Evolutionary conservation across 805 yeast genomes (phyloP).

Genomic region (Yueomyces sinensis): DNA sequence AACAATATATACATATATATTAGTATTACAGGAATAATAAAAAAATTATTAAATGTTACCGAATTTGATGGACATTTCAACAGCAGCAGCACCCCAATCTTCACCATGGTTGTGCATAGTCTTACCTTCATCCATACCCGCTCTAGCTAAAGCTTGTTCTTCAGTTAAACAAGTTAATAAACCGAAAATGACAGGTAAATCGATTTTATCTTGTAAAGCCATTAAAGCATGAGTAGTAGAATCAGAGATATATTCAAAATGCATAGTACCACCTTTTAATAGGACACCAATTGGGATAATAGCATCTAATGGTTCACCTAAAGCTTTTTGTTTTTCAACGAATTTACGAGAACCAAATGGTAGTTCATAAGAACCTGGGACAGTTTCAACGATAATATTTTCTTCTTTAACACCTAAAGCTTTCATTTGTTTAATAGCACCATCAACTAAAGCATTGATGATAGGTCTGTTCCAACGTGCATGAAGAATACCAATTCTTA

Average conservation of each 20-base stretch:
- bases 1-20: no score
- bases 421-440: slow-evolving; percentile 49
- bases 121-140: slow-evolving; percentile 61
- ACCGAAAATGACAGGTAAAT: slow-evolving; percentile 83
- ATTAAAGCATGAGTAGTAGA: slow-evolving; percentile 75
- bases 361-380: slow-evolving; percentile 91
- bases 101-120: slow-evolving; percentile 87
- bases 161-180: slow-evolving; percentile 87
- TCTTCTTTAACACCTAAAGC: slow-evolving; percentile 60
- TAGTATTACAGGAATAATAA: no score
- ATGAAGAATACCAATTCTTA: slow-evolving; percentile 77
- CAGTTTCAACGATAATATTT: slow-evolving; percentile 70
- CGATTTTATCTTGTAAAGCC: slow-evolving; percentile 57
- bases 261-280: slow-evolving; percentile 96
- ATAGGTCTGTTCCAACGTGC: slow-evolving; percentile 88
- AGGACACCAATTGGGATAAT: slow-evolving; percentile 88
- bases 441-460: slow-evolving; percentile 67
- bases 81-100: slow-evolving; percentile 99
- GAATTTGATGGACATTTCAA: slow-evolving; percentile 68
- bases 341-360: slow-evolving; percentile 65
- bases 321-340: slow-evolving; percentile 29
- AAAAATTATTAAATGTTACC: slow-evolving; percentile 11
- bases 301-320: slow-evolving; percentile 54
- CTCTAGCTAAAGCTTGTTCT: slow-evolving; percentile 85
- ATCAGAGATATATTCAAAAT: slow-evolving; percentile 94